These are phyloP conservation scores for Penicillium cinerascens DNA, from an alignment of 495 filamentous ascomycete species.

Conservation along the genomic window DNA sequence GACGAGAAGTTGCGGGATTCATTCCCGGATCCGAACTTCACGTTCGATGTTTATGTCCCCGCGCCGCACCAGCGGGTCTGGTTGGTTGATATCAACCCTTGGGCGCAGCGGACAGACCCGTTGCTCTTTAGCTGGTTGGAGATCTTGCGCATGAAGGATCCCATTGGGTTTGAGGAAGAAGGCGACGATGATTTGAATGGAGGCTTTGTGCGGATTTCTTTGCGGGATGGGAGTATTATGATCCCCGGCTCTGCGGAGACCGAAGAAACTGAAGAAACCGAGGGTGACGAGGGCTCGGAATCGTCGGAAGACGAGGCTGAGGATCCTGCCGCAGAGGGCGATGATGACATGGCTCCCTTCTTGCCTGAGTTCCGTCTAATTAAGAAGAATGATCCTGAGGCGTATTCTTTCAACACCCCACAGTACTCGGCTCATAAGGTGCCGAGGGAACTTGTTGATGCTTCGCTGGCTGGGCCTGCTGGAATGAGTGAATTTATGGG, in stretches of 20 bases:
- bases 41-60: constrained; percentile 88
- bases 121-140: constrained; percentile 90
- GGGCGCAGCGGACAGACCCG: constrained; percentile 85
- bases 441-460: constrained; percentile 91
- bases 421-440: constrained; percentile 96
- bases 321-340: constrained; percentile 42
- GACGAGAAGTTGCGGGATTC: constrained; percentile 62
- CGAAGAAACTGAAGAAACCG: no score
- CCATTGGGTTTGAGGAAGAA: constrained; percentile 35
- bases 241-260: constrained; percentile 2
- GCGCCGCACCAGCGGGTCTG: constrained; percentile 72
- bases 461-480: constrained; percentile 57
- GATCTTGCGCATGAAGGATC: constrained; percentile 67
- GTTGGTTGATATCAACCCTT: constrained; percentile 93
- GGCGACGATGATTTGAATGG: constrained; percentile 23
- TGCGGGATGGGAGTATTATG: constrained; percentile 27
- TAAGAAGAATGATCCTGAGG: constrained; percentile 77
- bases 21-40: constrained; percentile 80
- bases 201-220: constrained; percentile 40
- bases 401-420: constrained; percentile 76
- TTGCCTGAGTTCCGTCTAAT: constrained; percentile 79
- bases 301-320: constrained; percentile 34
- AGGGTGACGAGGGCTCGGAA: constrained; percentile 11
- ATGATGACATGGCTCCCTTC: constrained; percentile 56
- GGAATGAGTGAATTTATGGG: constrained; percentile 86